These are phyloP conservation scores for Ramaria sp. DNA, from an alignment of 768 basidiomycete genomes.

Conservation along the genomic window DNA sequence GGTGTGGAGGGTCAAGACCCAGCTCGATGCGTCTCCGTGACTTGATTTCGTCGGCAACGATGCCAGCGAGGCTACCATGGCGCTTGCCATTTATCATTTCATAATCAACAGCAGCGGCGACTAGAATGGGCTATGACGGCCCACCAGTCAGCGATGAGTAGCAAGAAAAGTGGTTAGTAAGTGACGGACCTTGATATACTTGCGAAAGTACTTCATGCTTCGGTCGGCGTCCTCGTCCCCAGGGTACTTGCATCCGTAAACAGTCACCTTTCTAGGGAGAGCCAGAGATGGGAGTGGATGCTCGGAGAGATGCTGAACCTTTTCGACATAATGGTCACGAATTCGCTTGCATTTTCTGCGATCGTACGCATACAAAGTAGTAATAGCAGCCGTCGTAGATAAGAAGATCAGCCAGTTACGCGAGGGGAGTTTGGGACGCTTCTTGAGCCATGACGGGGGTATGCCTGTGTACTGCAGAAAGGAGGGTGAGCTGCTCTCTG, in stretches of 20 bases:
- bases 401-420: slow-evolving; percentile 94
- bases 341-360: slow-evolving; percentile 70
- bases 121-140: slow-evolving; percentile 68
- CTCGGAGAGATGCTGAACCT: slow-evolving; percentile 69
- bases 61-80: slow-evolving; percentile 76
- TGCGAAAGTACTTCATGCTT: slow-evolving; percentile 80
- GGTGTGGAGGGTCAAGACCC: slow-evolving; percentile 45
- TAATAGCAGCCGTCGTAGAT: slow-evolving; percentile 54
- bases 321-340: slow-evolving; percentile 65
- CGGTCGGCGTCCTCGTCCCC: slow-evolving; percentile 89
- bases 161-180: slow-evolving; percentile 12
- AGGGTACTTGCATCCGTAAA: slow-evolving; percentile 87
- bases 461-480: slow-evolving; percentile 29
- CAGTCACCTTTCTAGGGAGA: slow-evolving; percentile 66
- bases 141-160: slow-evolving; percentile 2
- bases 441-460: slow-evolving; percentile 68
- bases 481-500: neutral
- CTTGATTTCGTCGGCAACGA: slow-evolving; percentile 64
- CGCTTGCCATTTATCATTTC: slow-evolving; percentile 70
- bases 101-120: slow-evolving; percentile 92
- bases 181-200: slow-evolving; percentile 84
- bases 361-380: slow-evolving; percentile 80
- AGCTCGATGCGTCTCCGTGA: slow-evolving; percentile 54
- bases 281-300: slow-evolving; percentile 55
- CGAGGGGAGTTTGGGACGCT: slow-evolving; percentile 78